Conservation (phyloP, 2,329 filamentous ascomycete genomes). For the Colletotrichum tofieldiae region DNA sequence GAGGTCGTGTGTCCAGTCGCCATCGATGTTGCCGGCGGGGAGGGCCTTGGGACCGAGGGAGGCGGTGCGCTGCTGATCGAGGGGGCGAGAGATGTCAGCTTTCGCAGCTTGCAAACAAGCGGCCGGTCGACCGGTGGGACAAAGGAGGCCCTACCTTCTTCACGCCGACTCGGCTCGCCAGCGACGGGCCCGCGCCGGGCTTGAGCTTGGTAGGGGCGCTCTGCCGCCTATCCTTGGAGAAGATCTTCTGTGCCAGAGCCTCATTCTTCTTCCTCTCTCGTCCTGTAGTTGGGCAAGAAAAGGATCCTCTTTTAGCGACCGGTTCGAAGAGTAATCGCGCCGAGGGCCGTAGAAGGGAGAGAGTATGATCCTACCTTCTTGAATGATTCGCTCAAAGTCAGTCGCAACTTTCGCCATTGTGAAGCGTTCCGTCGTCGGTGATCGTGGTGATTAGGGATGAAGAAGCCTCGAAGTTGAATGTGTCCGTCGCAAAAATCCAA, state of each 20-base stretch:
- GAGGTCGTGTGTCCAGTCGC: slow-evolving; percentile 81
- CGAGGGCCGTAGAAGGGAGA: slow-evolving; percentile 2
- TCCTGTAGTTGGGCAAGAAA: slow-evolving; percentile 54
- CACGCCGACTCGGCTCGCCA: slow-evolving; percentile 81
- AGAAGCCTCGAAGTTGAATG: background rate
- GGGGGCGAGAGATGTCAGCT: slow-evolving; percentile 41
- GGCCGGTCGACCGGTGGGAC: background rate
- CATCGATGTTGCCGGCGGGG: slow-evolving; percentile 71
- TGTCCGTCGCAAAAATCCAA: background rate
- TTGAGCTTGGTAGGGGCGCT: slow-evolving; percentile 69
- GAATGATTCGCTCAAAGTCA: slow-evolving; percentile 71
- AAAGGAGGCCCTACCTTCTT: slow-evolving; percentile 72
- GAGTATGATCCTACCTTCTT: slow-evolving; percentile 59
- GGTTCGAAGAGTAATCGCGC: background rate
- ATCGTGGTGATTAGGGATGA: background rate
- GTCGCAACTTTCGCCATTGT: slow-evolving; percentile 61
- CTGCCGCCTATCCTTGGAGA: slow-evolving; percentile 72
- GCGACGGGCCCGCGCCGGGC: slow-evolving; percentile 65
- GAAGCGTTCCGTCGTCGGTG: slow-evolving; percentile 5
- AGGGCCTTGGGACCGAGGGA: slow-evolving; percentile 52
- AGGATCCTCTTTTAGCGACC: slow-evolving; percentile 17
- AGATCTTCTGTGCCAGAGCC: slow-evolving; percentile 80
- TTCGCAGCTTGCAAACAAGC: slow-evolving; percentile 28
- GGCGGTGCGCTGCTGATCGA: slow-evolving; percentile 49
- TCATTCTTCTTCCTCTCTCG: slow-evolving; percentile 82